These are phyloP conservation scores for Leccinum proliferum DNA, from an alignment of 1,284 basidiomycete species.

Conservation along the genomic window DNA sequence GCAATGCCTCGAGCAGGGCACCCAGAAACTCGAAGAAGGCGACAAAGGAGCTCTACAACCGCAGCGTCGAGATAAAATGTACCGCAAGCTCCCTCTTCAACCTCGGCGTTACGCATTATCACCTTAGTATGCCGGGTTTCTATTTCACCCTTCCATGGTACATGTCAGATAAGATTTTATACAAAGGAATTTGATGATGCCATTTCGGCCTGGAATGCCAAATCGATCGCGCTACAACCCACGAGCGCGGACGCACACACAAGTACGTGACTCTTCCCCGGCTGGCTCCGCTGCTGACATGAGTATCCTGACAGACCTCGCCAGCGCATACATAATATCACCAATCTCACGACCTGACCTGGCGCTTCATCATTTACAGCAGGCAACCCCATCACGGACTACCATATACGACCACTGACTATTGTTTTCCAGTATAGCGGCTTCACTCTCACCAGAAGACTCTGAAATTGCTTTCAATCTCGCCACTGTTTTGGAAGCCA, in stretches of 20 bases:
- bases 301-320: conserved; percentile 65
- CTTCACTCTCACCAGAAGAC: conserved; percentile 85
- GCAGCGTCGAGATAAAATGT: conserved; percentile 77
- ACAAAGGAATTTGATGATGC: conserved; percentile 84
- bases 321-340: conserved; percentile 91
- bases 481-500: conserved; percentile 86
- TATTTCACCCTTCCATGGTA: conserved; percentile 13
- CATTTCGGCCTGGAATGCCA: conserved; percentile 84
- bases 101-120: conserved; percentile 85
- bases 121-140: conserved; percentile 58
- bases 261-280: conserved; percentile 49
- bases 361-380: conserved; percentile 86
- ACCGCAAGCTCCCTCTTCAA: conserved; percentile 85
- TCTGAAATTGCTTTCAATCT: conserved; percentile 95
- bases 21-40: conserved; percentile 84
- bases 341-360: conserved; percentile 83
- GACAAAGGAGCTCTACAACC: conserved; percentile 78
- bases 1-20: conserved; percentile 82
- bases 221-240: conserved; percentile 79
- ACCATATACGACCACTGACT: conserved; percentile 25
- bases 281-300: conserved; percentile 24
- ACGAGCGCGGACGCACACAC: conserved; percentile 89
- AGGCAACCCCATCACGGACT: conserved; percentile 29
- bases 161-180: conserved; percentile 15
- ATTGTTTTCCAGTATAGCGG: conserved; percentile 64